phyloP scores from a whole-genome alignment of 2,329 filamentous ascomycete species.

The Biscogniauxia mediterranea region DNA sequence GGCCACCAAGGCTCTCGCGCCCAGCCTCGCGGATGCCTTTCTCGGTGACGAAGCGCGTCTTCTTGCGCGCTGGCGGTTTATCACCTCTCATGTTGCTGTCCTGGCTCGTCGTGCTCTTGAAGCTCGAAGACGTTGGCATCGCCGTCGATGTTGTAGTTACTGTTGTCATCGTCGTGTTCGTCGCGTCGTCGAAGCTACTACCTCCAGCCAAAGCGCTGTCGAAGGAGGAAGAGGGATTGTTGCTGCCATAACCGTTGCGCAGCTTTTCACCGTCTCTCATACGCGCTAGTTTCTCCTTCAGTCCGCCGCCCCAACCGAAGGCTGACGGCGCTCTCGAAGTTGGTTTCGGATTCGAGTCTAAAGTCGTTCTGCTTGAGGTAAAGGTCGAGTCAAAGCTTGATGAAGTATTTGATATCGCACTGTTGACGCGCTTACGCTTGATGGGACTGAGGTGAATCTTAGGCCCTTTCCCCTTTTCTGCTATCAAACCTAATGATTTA shows the following conservation, averaged over 20 bases:
- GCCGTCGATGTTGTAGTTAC: background rate
- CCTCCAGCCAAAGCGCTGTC: conserved; percentile 5
- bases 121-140: background rate
- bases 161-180: background rate
- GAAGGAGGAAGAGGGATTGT: background rate
- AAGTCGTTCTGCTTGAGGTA: background rate
- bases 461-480: conserved; percentile 37
- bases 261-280: conserved; percentile 63
- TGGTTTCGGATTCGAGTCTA: background rate
- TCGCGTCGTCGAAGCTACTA: conserved; percentile 1
- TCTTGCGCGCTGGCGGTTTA: conserved; percentile 58
- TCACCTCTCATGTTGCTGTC: conserved; percentile 22
- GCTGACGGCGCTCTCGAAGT: conserved; percentile 13
- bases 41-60: conserved; percentile 76
- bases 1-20: conserved; percentile 65
- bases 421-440: conserved; percentile 60
- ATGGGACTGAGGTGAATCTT: conserved; percentile 57
- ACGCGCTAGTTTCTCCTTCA: conserved; percentile 55
- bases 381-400: conserved; percentile 11
- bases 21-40: conserved; percentile 77
- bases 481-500: conserved; percentile 42
- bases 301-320: conserved; percentile 57
- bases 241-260: conserved; percentile 1
- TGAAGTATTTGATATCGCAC: conserved; percentile 37
- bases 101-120: background rate